A percentile compares a stretch with the other conserved stretches of the same genome.
Conservation (phyloP, 306 rosid species). For the Medicago arabica region DNA sequence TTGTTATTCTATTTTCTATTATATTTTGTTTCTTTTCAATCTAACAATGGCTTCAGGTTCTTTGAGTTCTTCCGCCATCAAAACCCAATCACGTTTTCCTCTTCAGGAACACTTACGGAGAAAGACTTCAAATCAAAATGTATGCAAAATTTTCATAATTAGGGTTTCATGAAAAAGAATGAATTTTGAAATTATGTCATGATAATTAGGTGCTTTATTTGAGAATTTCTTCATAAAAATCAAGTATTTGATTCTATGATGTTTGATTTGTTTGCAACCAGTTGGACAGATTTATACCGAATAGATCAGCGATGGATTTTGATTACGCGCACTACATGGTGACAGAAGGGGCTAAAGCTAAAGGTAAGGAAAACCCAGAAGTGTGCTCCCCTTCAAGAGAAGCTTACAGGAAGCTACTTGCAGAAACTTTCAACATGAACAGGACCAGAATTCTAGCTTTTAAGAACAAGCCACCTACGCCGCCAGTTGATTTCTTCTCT, state of each 20-base stretch:
- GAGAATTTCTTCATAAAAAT: too few species aligned
- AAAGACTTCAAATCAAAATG: constrained; percentile 52
- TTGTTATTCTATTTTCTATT: neutral
- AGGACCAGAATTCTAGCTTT: constrained; percentile 74
- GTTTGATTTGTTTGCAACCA: constrained; percentile 31
- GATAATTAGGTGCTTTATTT: neutral
- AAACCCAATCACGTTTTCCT: constrained; percentile 45
- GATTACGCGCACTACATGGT: constrained; percentile 67
- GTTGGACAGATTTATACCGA: constrained; percentile 71
- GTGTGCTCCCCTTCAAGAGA: constrained; percentile 62
- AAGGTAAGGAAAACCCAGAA: constrained; percentile 72
- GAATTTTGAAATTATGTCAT: too few species aligned
- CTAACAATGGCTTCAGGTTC: constrained; percentile 58
- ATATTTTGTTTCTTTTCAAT: neutral
- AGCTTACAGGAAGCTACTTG: constrained; percentile 73
- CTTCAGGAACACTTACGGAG: constrained; percentile 52
- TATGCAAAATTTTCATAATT: constrained; percentile 10
- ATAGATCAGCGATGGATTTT: constrained; percentile 66
- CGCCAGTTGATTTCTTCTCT: constrained; percentile 60
- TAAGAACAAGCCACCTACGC: constrained; percentile 86
- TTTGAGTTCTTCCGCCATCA: constrained; percentile 43
- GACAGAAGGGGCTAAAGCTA: constrained; percentile 50
- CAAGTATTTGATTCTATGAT: too few species aligned
- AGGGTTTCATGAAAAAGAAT: too few species aligned
- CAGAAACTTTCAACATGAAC: constrained; percentile 83